These are phyloP conservation scores for Alternaria postmessia DNA, from an alignment of 2,329 filamentous ascomycete species.

Conservation along the genomic window DNA sequence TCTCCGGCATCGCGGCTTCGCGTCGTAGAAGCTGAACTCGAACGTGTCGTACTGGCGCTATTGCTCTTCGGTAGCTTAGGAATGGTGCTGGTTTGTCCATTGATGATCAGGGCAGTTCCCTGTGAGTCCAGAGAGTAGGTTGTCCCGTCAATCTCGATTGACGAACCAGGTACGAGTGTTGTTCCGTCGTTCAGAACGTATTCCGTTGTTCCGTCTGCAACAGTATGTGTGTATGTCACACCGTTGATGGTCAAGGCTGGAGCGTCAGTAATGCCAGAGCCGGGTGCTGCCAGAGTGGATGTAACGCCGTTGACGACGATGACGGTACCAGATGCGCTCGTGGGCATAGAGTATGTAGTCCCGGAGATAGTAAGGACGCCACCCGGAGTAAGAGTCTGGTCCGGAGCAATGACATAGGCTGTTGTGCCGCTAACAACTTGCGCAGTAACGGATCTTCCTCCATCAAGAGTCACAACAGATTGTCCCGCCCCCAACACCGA, in stretches of 20 bases:
- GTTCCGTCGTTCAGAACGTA: constrained; percentile 28
- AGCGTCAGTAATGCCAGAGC: constrained; percentile 23
- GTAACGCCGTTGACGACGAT: constrained; percentile 40
- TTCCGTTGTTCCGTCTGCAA: constrained; percentile 36
- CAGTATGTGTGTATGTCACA: constrained; percentile 34
- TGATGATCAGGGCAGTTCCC: constrained; percentile 42
- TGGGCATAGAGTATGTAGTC: constrained; percentile 39
- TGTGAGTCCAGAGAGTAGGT: constrained; percentile 38
- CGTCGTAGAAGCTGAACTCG: constrained; percentile 10
- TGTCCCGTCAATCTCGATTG: constrained; percentile 37
- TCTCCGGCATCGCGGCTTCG: constrained; percentile 24
- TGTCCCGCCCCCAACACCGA: not conserved
- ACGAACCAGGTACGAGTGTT: constrained; percentile 35
- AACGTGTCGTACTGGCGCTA: constrained; percentile 34
- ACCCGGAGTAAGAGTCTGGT: constrained; percentile 39
- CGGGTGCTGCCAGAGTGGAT: constrained; percentile 27
- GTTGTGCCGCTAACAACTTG: constrained; percentile 33
- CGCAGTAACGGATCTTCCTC: constrained; percentile 27
- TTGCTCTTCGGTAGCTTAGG: constrained; percentile 35
- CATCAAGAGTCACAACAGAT: constrained; percentile 25
- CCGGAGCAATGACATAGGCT: constrained; percentile 33
- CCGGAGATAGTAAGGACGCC: constrained; percentile 37
- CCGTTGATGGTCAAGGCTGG: constrained; percentile 39
- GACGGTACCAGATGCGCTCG: constrained; percentile 32
- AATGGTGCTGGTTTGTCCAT: constrained; percentile 44